Base-by-base conservation (phyloP, 192 early-diverging fungal genomes). In the Linnemannia hyalina region DNA sequence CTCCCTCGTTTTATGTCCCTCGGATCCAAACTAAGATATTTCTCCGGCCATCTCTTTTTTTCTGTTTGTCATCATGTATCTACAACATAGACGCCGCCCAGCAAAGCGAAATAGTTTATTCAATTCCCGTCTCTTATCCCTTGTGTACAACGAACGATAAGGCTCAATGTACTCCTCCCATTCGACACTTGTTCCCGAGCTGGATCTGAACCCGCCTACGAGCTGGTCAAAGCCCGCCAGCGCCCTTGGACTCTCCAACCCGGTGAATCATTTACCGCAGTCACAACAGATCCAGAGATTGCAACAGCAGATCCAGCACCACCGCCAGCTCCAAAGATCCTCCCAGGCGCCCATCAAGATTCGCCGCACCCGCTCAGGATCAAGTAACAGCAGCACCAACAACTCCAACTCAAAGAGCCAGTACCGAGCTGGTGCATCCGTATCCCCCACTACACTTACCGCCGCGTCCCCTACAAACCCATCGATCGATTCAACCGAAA, bases 141-240 rank as follows among this genome's bases (percentile, higher is more conserved):
- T 9, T 46, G 49, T 22, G 4, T 52, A 13, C 35, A 60, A 68
- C 60, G 38, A 40, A 40, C 36, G 11, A 23, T 15, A 63, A 18
- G 38, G 41, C 36, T 26, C 26, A 52, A 82, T 82, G 80, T 68
- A 76, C 63, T 18, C 80, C 36, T 69, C 80, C 29, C 80, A 75
- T 18, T 18, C 49, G 2, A 13, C 80, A 20, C 68, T 82, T 46
- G 54, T 76, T 13, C 82, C 77, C 5, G 82, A 80, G 9, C 74
- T 85, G 32, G 83, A 85, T 76, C 60, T 85, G 47, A 77, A 80
- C 55, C 83, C 83, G 11, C 83, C 78, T 3, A 49, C 74, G 0
- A 68, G 78, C 49, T 85, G 83, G 83, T 80, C 83, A 70, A 80
- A 85, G 52, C 83, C 83, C 47, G 83, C 83, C 10, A 80, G 63